Conservation (phyloP, 306 rosid species). For the Corylus avellana region DNA sequence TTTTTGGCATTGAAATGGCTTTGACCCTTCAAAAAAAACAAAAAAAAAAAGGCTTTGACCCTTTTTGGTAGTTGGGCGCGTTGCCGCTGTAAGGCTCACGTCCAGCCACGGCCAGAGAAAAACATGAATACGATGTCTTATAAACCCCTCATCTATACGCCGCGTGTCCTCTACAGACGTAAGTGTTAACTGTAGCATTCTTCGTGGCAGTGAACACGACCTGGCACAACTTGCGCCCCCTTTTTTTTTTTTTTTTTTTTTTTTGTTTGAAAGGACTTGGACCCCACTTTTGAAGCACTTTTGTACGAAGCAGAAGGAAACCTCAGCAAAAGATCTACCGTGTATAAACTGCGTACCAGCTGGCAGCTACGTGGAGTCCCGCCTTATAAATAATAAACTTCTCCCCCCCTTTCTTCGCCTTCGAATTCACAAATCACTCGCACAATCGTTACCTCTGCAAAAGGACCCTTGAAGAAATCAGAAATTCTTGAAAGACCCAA, state of each 20-base stretch:
- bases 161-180: neutral
- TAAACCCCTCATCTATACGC: neutral
- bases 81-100: too few species aligned
- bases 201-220: neutral
- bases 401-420: neutral
- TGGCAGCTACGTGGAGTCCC: neutral
- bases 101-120: too few species aligned
- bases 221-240: neutral
- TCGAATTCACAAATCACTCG: neutral
- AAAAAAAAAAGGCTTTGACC: too few species aligned
- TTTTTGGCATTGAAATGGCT: too few species aligned
- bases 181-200: neutral
- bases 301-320: too few species aligned
- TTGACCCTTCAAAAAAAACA: too few species aligned
- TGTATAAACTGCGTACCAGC: neutral
- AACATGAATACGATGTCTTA: too few species aligned
- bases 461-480: neutral
- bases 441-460: neutral
- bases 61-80: too few species aligned
- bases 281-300: neutral
- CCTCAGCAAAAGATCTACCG: neutral
- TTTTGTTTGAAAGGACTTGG: too few species aligned
- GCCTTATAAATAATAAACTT: too few species aligned
- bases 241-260: too few species aligned
- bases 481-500: neutral